Conservation (phyloP, 176 grass and related monocot genomes). For the Saccharum spontaneum region DNA sequence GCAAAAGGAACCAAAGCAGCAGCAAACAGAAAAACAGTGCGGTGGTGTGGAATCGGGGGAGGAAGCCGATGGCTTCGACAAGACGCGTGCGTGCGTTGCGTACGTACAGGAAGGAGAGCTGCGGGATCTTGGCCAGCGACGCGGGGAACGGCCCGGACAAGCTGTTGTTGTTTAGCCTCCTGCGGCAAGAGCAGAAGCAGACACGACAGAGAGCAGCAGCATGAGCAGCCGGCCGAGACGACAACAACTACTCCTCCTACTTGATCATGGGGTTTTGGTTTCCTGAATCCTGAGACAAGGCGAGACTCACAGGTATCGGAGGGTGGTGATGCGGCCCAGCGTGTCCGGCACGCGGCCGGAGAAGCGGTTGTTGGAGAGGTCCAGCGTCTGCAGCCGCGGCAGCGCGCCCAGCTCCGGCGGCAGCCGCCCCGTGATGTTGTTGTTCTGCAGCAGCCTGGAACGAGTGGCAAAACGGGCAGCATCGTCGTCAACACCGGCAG, state of each 20-base stretch:
- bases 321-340: constrained; percentile 61
- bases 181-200: constrained; percentile 1
- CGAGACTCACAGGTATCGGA: constrained; percentile 74
- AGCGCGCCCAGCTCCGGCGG: constrained; percentile 74
- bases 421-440: constrained; percentile 85
- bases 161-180: constrained; percentile 97
- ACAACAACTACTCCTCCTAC: too few species aligned
- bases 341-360: constrained; percentile 65
- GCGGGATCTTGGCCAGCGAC: constrained; percentile 71
- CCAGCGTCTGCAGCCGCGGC: constrained; percentile 80
- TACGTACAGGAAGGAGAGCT: constrained; percentile 76
- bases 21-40: not conserved
- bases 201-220: constrained; percentile 6
- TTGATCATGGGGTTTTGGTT: not conserved
- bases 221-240: not conserved
- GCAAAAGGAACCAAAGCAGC: constrained; percentile 2
- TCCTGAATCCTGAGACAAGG: not conserved
- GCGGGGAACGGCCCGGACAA: constrained; percentile 73
- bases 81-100: not conserved
- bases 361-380: constrained; percentile 95
- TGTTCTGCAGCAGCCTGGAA: constrained; percentile 88
- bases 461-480: not conserved
- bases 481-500: too few species aligned
- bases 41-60: not conserved
- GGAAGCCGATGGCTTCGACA: not conserved